A percentile compares a stretch with the other conserved stretches of the same genome.
These are phyloP conservation scores for Pinus albicaulis DNA, from an alignment of 75 land plant species.

Conservation along the genomic window DNA sequence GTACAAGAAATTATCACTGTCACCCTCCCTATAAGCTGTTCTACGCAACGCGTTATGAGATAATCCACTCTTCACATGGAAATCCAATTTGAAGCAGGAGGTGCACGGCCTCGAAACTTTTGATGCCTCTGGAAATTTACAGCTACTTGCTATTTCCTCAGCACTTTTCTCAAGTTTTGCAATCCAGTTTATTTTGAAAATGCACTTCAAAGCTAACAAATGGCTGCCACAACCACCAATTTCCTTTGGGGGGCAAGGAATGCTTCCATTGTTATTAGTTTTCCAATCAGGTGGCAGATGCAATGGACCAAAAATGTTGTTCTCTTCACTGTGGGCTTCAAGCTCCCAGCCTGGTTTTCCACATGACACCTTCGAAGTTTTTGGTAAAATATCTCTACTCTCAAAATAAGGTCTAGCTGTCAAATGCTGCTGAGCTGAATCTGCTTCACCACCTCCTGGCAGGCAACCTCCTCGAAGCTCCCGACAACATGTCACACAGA, in stretches of 20 bases:
- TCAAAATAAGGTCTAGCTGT: conserved; percentile 25
- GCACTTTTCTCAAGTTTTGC: conserved; percentile 29
- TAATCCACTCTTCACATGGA: conserved; percentile 3
- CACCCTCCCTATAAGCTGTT: conserved; percentile 47
- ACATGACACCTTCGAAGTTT: not conserved
- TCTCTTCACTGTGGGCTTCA: not conserved
- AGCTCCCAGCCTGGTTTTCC: conserved; percentile 3
- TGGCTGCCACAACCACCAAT: conserved; percentile 63
- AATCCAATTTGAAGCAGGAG: conserved; percentile 19
- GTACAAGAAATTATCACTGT: conserved; percentile 59
- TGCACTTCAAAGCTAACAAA: conserved; percentile 42
- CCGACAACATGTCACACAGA: conserved; percentile 81
- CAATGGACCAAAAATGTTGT: not conserved
- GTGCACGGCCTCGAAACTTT: conserved; percentile 25
- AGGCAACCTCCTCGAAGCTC: conserved; percentile 69
- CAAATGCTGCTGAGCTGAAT: conserved; percentile 16
- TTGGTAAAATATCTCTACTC: conserved; percentile 8
- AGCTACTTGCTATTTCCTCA: conserved; percentile 34
- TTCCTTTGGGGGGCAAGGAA: conserved; percentile 62
- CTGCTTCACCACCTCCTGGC: conserved; percentile 37
- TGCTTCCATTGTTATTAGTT: conserved; percentile 50
- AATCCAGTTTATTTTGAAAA: conserved; percentile 31
- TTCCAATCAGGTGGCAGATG: conserved; percentile 36
- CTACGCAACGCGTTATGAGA: conserved; percentile 22
- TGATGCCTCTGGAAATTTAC: conserved; percentile 29